Conservation (phyloP, 768 basidiomycete species). For the Tricholoma matsutake region DNA sequence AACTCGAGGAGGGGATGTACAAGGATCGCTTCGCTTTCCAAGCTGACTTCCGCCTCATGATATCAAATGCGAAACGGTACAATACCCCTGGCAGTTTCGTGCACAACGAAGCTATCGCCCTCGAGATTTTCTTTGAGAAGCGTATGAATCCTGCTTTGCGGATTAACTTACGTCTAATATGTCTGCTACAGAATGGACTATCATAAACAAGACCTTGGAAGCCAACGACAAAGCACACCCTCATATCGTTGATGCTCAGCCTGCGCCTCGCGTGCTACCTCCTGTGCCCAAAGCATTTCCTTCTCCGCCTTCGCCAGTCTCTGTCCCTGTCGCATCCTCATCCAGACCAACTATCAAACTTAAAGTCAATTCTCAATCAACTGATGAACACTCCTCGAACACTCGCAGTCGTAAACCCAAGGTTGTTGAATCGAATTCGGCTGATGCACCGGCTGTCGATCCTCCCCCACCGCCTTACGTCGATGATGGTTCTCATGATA, state of each 20-base stretch:
- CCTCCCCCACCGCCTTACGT: slow-evolving; percentile 65
- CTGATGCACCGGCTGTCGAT: slow-evolving; percentile 42
- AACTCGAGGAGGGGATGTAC: slow-evolving; percentile 85
- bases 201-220: slow-evolving; percentile 82
- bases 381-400: slow-evolving; percentile 35
- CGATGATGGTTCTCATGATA: slow-evolving; percentile 80
- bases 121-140: slow-evolving; percentile 85
- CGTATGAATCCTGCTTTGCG: slow-evolving; percentile 44
- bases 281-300: slow-evolving; percentile 39
- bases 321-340: slow-evolving; percentile 21
- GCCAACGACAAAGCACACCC: slow-evolving; percentile 50
- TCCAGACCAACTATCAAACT: slow-evolving; percentile 64
- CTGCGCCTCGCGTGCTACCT: slow-evolving; percentile 33
- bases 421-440: slow-evolving; percentile 29
- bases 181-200: slow-evolving; percentile 70
- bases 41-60: slow-evolving; percentile 85
- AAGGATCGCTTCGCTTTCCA: slow-evolving; percentile 80
- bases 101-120: slow-evolving; percentile 67
- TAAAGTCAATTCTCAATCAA: slow-evolving; percentile 48
- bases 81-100: slow-evolving; percentile 71
- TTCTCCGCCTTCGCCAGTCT: slow-evolving; percentile 16
- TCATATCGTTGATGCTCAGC: slow-evolving; percentile 16
- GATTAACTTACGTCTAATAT: not conserved
- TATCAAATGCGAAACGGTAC: slow-evolving; percentile 83
- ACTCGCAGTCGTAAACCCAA: slow-evolving; percentile 42